Evolutionary conservation across 331 rosid species (phyloP).

Genomic region (Erythrophleum ivorense): DNA sequence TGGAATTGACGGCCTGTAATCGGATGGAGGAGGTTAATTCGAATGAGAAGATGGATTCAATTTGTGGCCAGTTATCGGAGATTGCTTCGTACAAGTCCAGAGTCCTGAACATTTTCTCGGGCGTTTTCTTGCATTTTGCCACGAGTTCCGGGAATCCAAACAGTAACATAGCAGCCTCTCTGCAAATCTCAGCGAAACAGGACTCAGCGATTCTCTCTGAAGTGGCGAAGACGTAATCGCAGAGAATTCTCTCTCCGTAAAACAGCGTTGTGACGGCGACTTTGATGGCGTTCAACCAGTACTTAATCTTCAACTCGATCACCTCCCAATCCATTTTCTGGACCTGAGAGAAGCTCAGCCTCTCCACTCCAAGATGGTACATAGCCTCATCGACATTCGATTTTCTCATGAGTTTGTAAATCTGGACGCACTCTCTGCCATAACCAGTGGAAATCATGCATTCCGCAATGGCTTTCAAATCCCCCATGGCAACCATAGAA

Average conservation of each 20-base stretch:
- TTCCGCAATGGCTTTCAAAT: slow-evolving; percentile 74
- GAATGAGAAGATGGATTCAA: slow-evolving; percentile 66
- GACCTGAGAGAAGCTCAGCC: slow-evolving; percentile 54
- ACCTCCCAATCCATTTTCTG: slow-evolving; percentile 85
- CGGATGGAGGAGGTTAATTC: slow-evolving; percentile 54
- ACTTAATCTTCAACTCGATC: slow-evolving; percentile 62
- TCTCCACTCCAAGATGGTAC: slow-evolving; percentile 70
- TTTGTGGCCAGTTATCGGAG: slow-evolving; percentile 58
- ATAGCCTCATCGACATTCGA: slow-evolving; percentile 70
- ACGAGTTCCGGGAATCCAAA: slow-evolving; percentile 71
- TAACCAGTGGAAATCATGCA: slow-evolving; percentile 75
- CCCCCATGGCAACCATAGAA: slow-evolving; percentile 50
- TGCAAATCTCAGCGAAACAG: slow-evolving; percentile 63
- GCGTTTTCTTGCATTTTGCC: slow-evolving; percentile 75
- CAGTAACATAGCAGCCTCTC: slow-evolving; percentile 54
- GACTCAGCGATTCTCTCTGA: slow-evolving; percentile 57
- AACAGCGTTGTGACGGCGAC: slow-evolving; percentile 64
- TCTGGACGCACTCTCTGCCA: slow-evolving; percentile 67
- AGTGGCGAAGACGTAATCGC: slow-evolving; percentile 62
- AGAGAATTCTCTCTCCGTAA: slow-evolving; percentile 71
- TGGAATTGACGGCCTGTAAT: slow-evolving; percentile 51
- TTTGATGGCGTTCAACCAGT: slow-evolving; percentile 68
- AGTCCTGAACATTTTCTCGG: slow-evolving; percentile 75
- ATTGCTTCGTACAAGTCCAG: slow-evolving; percentile 81
- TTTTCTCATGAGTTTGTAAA: slow-evolving; percentile 59